Conservation (phyloP, 345 rosid genomes). For the Geranium rotundifolium region DNA sequence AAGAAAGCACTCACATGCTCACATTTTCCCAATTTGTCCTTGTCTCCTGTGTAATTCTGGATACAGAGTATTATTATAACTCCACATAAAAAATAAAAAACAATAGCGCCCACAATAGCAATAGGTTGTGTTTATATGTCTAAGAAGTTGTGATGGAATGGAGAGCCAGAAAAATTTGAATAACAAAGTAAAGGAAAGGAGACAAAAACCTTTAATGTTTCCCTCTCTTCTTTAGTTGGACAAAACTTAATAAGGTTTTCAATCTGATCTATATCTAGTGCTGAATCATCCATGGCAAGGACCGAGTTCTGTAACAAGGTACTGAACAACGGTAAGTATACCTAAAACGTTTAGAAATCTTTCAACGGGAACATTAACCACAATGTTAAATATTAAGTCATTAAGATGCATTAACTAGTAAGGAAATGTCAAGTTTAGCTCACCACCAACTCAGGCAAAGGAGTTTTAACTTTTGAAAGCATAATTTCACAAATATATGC, state of each 20-base stretch:
- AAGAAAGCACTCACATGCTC: constrained; percentile 41
- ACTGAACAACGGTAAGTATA: neutral
- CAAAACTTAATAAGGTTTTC: constrained; percentile 75
- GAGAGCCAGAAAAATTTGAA: neutral
- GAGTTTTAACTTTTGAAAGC: constrained; percentile 75
- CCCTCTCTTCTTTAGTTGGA: constrained; percentile 81
- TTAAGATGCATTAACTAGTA: constrained; percentile 8
- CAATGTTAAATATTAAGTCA: neutral
- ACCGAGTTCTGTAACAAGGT: constrained; percentile 46
- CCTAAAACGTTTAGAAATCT: too few species aligned
- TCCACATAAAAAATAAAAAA: too few species aligned
- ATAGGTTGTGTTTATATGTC: too few species aligned
- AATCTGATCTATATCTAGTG: constrained; percentile 67
- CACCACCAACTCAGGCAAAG: constrained; percentile 68
- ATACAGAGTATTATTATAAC: neutral
- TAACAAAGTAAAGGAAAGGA: neutral
- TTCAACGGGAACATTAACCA: neutral
- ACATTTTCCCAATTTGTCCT: constrained; percentile 65
- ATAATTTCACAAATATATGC: constrained; percentile 82
- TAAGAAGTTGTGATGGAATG: neutral
- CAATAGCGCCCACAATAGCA: neutral
- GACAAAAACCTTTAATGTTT: constrained; percentile 48
- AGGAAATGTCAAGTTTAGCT: constrained; percentile 15
- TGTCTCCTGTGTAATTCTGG: constrained; percentile 55
- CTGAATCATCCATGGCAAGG: constrained; percentile 67